Evolutionary conservation across 177 flowering plant genomes (phyloP).

Genomic region (Vitis hybrid): DNA sequence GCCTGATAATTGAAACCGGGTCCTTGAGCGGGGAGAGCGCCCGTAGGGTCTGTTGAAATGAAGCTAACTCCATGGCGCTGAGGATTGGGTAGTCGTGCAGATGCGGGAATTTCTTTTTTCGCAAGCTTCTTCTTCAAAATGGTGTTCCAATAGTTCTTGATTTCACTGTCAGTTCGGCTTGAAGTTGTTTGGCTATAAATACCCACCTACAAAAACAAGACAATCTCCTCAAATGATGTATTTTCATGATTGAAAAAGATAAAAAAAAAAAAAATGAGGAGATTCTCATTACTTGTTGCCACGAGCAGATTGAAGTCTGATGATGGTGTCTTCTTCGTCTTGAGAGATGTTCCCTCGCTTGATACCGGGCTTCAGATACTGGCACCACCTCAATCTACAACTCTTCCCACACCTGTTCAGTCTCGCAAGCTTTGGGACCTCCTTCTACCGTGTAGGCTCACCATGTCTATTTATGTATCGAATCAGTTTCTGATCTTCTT

Average conservation of each 20-base stretch:
- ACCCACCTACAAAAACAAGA: too few relatives aligned
- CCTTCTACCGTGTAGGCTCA: background rate
- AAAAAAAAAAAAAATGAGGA: background rate
- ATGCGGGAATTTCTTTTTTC: background rate
- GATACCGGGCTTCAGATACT: background rate
- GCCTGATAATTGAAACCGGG: too few relatives aligned
- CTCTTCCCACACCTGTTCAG: background rate
- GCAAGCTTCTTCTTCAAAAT: background rate
- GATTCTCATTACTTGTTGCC: background rate
- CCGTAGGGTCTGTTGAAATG: too few relatives aligned
- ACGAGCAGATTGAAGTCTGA: background rate
- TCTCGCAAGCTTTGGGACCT: background rate
- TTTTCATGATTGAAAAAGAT: too few relatives aligned
- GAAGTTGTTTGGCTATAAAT: background rate
- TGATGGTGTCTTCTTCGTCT: background rate
- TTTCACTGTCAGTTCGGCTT: background rate
- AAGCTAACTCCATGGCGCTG: too few relatives aligned
- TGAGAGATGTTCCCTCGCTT: background rate
- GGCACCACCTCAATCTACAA: background rate
- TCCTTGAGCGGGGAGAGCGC: too few relatives aligned
- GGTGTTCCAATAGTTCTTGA: too few relatives aligned
- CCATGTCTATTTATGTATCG: background rate
- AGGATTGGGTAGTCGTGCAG: too few relatives aligned
- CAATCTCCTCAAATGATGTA: too few relatives aligned
- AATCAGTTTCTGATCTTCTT: background rate